These are phyloP conservation scores for Pleurotus salmoneostramineus DNA, from an alignment of 768 basidiomycete species.

Conservation along the genomic window DNA sequence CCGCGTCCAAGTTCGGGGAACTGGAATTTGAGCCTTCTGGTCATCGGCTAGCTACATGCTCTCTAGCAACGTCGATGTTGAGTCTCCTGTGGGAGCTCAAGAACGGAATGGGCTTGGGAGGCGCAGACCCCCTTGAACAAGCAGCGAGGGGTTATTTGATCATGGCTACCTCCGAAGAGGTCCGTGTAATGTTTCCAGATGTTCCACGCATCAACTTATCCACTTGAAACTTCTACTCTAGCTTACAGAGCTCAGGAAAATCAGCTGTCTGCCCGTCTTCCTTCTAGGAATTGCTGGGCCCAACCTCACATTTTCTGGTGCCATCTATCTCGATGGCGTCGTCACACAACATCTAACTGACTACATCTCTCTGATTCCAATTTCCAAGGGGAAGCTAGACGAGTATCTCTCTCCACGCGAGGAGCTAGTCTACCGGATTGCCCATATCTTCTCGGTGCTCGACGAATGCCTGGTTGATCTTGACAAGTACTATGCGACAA, in stretches of 20 bases:
- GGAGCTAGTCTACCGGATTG: background rate
- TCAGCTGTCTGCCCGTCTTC: background rate
- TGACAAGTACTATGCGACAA: background rate
- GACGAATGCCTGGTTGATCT: background rate
- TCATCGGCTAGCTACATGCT: too few species aligned
- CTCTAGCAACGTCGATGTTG: too few species aligned
- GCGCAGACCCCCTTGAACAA: background rate
- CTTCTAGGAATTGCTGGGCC: background rate
- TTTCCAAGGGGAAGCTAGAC: background rate
- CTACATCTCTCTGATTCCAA: background rate
- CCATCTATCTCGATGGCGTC: constrained; percentile 2
- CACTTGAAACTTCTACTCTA: background rate
- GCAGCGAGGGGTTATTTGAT: background rate
- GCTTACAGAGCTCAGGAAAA: background rate
- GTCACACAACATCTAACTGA: background rate
- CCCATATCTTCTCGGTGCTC: background rate
- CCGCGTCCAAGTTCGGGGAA: too few species aligned
- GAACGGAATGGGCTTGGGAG: background rate
- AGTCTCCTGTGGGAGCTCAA: background rate
- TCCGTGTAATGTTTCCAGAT: too few species aligned
- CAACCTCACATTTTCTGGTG: background rate
- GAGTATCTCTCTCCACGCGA: background rate
- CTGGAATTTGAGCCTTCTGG: too few species aligned
- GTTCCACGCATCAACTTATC: too few species aligned
- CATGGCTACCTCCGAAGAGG: background rate